phyloP scores from a whole-genome alignment of 1,284 basidiomycete genomes.

The Cutaneotrichosporon mucoides region DNA sequence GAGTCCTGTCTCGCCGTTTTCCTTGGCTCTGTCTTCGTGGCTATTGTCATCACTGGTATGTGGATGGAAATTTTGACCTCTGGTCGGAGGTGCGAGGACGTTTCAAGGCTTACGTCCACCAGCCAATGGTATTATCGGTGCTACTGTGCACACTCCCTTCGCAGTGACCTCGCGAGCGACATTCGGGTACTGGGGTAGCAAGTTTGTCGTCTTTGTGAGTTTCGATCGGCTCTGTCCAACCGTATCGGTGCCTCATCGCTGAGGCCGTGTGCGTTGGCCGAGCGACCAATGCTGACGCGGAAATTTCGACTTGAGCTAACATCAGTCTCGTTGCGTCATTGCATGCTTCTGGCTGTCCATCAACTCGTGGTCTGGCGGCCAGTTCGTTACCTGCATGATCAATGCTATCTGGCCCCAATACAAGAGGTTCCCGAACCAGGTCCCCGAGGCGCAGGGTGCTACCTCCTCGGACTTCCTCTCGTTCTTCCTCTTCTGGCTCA shows the following conservation, averaged over 20 bases:
- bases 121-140: slow-evolving; percentile 63
- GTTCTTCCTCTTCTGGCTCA: slow-evolving; percentile 67
- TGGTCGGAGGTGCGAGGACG: neutral
- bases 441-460: slow-evolving; percentile 22
- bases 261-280: no score
- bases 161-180: slow-evolving; percentile 66
- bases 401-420: slow-evolving; percentile 27
- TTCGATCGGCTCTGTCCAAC: no score
- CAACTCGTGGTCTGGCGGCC: slow-evolving; percentile 52
- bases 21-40: slow-evolving; percentile 7
- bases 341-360: slow-evolving; percentile 70
- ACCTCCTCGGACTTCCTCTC: slow-evolving; percentile 54
- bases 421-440: slow-evolving; percentile 17
- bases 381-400: slow-evolving; percentile 25
- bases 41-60: slow-evolving; percentile 12
- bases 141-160: slow-evolving; percentile 62
- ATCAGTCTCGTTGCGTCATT: slow-evolving; percentile 49
- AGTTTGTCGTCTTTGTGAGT: slow-evolving; percentile 60
- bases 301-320: neutral
- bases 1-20: slow-evolving; percentile 20
- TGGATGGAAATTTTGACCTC: neutral
- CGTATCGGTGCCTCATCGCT: no score
- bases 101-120: neutral
- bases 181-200: slow-evolving; percentile 60
- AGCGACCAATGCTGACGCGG: no score